These are phyloP conservation scores for Nicotiana tomentosiformis DNA, from an alignment of 257 asterid genomes.

Conservation along the genomic window DNA sequence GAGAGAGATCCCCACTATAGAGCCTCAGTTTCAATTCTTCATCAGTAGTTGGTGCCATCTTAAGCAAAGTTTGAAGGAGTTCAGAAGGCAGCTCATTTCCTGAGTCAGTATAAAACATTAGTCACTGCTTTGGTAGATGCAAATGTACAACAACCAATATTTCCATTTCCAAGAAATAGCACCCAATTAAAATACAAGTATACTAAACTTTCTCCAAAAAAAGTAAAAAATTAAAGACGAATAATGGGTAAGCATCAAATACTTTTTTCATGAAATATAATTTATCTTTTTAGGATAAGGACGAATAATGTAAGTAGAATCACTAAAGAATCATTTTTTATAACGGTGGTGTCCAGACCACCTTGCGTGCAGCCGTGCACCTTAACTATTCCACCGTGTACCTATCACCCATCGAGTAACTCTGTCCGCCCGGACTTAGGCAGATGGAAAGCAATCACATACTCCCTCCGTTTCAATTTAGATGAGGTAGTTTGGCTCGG, in stretches of 20 bases:
- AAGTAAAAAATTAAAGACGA: no score
- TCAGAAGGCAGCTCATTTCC: conserved; percentile 93
- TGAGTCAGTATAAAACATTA: conserved; percentile 27
- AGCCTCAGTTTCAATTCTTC: conserved; percentile 83
- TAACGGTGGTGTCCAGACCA: not conserved
- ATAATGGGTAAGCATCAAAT: not conserved
- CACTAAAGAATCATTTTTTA: not conserved
- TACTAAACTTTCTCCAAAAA: no score
- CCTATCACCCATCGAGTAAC: not conserved
- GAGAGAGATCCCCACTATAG: conserved; percentile 70
- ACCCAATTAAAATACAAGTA: not conserved
- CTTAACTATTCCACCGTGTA: not conserved
- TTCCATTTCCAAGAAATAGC: conserved; percentile 13
- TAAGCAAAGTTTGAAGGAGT: conserved; percentile 61
- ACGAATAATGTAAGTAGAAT: not conserved
- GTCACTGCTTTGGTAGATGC: not conserved
- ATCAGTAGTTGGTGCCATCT: conserved; percentile 86
- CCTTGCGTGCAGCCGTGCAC: not conserved
- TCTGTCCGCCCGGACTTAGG: not conserved
- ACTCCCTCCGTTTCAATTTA: no score
- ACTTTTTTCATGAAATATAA: not conserved
- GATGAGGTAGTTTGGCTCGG: no score
- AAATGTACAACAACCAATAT: not conserved
- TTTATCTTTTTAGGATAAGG: not conserved
- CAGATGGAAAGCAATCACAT: not conserved